Percentiles rank a stretch among this genome's conserved stretches.
Evolutionary conservation across 176 grass and related monocot species (phyloP).

Genomic region (Luzula sylvatica): DNA sequence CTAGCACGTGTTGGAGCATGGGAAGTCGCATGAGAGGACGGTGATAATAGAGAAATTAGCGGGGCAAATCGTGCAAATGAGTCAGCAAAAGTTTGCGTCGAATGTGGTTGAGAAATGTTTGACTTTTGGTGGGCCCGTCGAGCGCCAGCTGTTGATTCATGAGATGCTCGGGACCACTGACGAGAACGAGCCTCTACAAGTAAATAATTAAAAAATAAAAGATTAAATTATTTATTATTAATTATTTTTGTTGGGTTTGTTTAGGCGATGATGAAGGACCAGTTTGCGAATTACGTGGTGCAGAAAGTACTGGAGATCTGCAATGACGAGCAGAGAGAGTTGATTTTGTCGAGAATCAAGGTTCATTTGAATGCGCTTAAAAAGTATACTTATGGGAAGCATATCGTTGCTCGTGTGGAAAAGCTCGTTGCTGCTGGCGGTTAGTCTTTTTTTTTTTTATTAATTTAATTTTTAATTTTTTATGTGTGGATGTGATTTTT

Average conservation of each 20-base stretch:
- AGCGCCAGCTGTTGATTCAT: slow-evolving; percentile 66
- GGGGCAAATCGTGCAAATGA: slow-evolving; percentile 96
- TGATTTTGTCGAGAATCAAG: slow-evolving; percentile 16
- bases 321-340: slow-evolving; percentile 25
- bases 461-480: not conserved
- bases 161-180: slow-evolving; percentile 95
- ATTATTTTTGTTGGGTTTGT: slow-evolving; percentile 1
- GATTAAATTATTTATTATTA: not conserved
- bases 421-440: slow-evolving; percentile 26
- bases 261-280: slow-evolving; percentile 35
- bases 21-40: slow-evolving; percentile 67
- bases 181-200: slow-evolving; percentile 90
- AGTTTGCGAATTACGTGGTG: slow-evolving; percentile 25
- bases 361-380: slow-evolving; percentile 25
- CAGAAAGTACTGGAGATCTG: slow-evolving; percentile 26
- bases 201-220: slow-evolving; percentile 16
- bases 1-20: slow-evolving; percentile 93
- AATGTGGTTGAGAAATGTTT: slow-evolving; percentile 96
- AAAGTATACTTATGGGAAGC: slow-evolving; percentile 29
- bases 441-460: not conserved
- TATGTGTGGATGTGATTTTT: not conserved
- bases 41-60: slow-evolving; percentile 79
- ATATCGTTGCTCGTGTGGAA: slow-evolving; percentile 18
- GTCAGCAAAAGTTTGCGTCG: slow-evolving; percentile 96
- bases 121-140: slow-evolving; percentile 64